Base-by-base conservation (phyloP, 1,139 yeast species). In the Candida dubliniensis region DNA sequence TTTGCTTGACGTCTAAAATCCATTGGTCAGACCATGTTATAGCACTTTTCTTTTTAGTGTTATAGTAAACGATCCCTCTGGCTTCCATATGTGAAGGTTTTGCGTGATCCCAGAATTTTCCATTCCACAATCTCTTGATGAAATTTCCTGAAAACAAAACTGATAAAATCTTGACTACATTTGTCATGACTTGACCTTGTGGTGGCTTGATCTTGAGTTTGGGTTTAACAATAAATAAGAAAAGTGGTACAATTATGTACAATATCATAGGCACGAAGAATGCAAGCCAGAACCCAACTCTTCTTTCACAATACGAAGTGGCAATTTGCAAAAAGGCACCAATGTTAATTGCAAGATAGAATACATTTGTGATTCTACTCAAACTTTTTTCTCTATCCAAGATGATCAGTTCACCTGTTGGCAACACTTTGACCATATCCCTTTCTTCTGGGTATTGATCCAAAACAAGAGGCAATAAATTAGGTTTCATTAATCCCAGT, bases 281-380 rank as follows among this genome's bases (percentile, higher is more conserved):
- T 1, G 91, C 93, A 34, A 83, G 76, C 91, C 91, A 87, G 68
- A 79, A 87, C 37, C 91, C 95, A 51, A 82, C 73, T 50, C 78
- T 65, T 60, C 83, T 74, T 54, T 84, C 93, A 56, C 82, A 66
- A 58, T 84, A 83, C 6, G 93, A 82, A 24, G 95, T 85, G 36
- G 91, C 90, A 51, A 88, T 74, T 48, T 87, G 84, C 48, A 87
- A 77, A 55, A 88, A 76, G 8, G 95, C 82, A 43, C 96, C 96
- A 53, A 86, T 68, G 61, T 89, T 89, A 61, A 88, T 84, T 58
- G 87, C 76, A 78, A 88, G 76, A 67, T 88, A 88, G 66, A 88
- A 88, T 32, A 84, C 71, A 73, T 86, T 76, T 50, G 89, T 83
- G 67, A 88, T 76, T 62, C 87, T 77, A 67, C 86, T 89, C 48